phyloP scores from a whole-genome alignment of 139 green algal genomes.

The Picochlorum costavermella region DNA sequence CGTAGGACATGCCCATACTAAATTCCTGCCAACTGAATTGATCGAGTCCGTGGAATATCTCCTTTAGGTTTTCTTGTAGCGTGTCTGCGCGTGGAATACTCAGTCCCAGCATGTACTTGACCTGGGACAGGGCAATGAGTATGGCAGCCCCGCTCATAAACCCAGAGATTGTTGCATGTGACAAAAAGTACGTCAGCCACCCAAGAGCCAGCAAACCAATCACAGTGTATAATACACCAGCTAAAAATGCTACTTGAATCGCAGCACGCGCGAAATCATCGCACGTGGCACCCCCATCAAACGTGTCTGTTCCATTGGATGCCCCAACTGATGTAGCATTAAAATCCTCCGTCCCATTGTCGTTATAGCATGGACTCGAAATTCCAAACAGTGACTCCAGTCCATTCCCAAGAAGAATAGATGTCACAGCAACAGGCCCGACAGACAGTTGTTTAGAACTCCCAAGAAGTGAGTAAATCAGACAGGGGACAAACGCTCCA shows the following conservation, averaged over 20 bases:
- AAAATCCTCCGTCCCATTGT: background rate
- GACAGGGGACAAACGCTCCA: conserved; percentile 66
- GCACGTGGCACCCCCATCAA: conserved; percentile 13
- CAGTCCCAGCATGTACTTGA: conserved; percentile 42
- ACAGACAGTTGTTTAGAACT: conserved; percentile 59
- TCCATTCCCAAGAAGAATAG: conserved; percentile 38
- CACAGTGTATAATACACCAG: conserved; percentile 57
- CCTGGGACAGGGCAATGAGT: conserved; percentile 44
- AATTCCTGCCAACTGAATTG: conserved; percentile 36
- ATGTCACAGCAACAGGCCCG: conserved; percentile 58
- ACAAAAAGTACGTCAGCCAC: conserved; percentile 80
- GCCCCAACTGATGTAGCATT: background rate
- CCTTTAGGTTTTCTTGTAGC: conserved; percentile 20
- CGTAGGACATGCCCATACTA: conserved; percentile 39
- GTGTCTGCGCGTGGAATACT: conserved; percentile 32
- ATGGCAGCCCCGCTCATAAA: conserved; percentile 85
- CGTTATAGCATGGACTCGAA: conserved; percentile 10
- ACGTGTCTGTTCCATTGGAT: conserved; percentile 4
- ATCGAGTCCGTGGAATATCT: conserved; percentile 19
- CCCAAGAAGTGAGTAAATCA: conserved; percentile 71
- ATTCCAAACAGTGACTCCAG: conserved; percentile 14
- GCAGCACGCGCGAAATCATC: conserved; percentile 35
- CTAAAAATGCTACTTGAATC: conserved; percentile 64
- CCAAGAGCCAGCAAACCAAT: conserved; percentile 68
- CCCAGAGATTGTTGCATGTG: conserved; percentile 67